Percentiles rank a stretch among this genome's conserved stretches.
Conservation (phyloP, 768 basidiomycete species). For the Sutorius australiensis region DNA sequence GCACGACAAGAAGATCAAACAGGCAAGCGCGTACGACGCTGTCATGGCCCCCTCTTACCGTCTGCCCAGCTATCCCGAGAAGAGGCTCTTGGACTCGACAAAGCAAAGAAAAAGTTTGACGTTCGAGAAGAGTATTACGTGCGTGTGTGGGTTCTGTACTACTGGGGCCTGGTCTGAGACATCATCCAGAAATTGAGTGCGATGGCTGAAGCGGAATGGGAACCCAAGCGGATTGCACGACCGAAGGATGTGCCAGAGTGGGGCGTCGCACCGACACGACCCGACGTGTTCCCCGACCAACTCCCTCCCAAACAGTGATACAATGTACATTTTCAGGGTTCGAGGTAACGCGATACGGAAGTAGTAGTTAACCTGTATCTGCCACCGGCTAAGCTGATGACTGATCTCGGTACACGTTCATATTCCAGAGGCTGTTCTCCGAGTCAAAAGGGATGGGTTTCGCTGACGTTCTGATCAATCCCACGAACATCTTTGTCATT, state of each 20-base stretch:
- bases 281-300: conserved; percentile 24
- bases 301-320: conserved; percentile 11
- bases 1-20: conserved; percentile 73
- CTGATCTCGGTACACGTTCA: no score
- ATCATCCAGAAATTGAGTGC: conserved; percentile 54
- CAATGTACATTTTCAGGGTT: no score
- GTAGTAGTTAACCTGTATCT: no score
- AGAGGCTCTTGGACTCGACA: conserved; percentile 71
- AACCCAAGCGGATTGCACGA: conserved; percentile 77
- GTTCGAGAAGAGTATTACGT: conserved; percentile 96
- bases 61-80: conserved; percentile 61
- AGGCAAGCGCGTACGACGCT: conserved; percentile 39
- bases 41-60: neutral
- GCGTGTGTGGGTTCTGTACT: conserved; percentile 34
- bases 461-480: no score
- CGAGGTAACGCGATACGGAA: no score
- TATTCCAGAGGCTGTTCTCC: no score
- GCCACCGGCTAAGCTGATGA: no score
- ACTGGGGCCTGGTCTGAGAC: neutral
- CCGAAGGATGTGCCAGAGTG: conserved; percentile 90
- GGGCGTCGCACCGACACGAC: conserved; percentile 71
- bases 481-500: no score
- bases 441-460: no score
- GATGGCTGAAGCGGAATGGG: conserved; percentile 70
- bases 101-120: conserved; percentile 77